These are phyloP conservation scores for Kernera saxatilis DNA, from an alignment of 345 rosid genomes.

Conservation along the genomic window DNA sequence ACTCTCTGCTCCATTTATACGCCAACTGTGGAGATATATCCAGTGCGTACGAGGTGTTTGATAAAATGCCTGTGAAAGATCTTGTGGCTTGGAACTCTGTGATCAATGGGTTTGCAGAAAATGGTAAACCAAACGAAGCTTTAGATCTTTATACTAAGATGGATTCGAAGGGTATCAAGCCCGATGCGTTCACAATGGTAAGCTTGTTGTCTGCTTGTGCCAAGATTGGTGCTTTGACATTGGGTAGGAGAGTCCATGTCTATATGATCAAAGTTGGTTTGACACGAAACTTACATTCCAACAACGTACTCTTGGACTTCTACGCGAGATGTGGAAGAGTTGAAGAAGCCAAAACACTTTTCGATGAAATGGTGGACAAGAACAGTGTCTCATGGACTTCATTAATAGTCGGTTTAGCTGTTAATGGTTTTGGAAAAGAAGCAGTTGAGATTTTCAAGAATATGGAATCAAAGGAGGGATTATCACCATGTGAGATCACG, in stretches of 20 bases:
- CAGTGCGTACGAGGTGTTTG: constrained; percentile 63
- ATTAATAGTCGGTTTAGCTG: constrained; percentile 75
- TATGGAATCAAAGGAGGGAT: constrained; percentile 43
- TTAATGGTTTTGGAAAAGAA: constrained; percentile 77
- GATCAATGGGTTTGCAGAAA: constrained; percentile 73
- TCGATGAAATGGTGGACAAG: constrained; percentile 51
- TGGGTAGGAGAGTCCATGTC: constrained; percentile 66
- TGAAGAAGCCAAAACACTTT: constrained; percentile 46
- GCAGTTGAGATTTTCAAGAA: constrained; percentile 53
- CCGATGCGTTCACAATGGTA: constrained; percentile 80
- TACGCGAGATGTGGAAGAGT: constrained; percentile 70
- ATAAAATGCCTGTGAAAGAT: constrained; percentile 54
- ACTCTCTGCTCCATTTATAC: constrained; percentile 60
- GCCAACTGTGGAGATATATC: constrained; percentile 40
- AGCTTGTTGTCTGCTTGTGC: constrained; percentile 74
- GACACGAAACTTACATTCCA: constrained; percentile 42
- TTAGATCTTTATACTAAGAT: constrained; percentile 49
- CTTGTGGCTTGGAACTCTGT: constrained; percentile 89
- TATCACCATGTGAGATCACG: constrained; percentile 59
- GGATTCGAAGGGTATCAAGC: constrained; percentile 46
- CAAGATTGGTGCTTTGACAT: constrained; percentile 64
- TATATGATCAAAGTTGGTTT: constrained; percentile 53
- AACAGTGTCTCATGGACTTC: constrained; percentile 78
- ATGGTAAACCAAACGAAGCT: constrained; percentile 64
- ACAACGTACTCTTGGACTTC: constrained; percentile 68